Evolutionary conservation across 495 filamentous ascomycete species (phyloP).

Genomic region (Aspergillus carlsbadensis): DNA sequence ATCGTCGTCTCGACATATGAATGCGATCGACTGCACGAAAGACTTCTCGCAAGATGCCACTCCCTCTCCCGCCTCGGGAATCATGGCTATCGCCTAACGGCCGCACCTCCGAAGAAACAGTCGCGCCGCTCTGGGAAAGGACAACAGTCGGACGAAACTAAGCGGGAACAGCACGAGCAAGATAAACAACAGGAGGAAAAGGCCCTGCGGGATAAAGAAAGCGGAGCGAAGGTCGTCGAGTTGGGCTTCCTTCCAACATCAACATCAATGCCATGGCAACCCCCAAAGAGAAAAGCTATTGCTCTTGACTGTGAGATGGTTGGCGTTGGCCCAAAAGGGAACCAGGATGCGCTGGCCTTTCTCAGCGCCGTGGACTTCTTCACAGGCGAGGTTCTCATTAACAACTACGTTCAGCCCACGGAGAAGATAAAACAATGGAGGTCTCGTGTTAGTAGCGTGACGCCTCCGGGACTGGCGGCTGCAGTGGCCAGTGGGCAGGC

Average conservation of each 20-base stretch:
- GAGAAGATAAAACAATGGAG: conserved; percentile 35
- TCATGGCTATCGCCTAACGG: conserved; percentile 1
- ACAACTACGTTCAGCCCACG: conserved; percentile 39
- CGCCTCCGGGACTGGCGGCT: conserved; percentile 21
- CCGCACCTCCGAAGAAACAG: not conserved
- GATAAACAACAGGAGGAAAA: not conserved
- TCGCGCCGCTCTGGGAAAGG: conserved; percentile 9
- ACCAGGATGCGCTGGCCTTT: conserved; percentile 20
- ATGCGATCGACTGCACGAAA: not conserved
- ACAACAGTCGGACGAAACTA: not conserved
- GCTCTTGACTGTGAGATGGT: conserved; percentile 40
- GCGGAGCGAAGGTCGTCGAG: not conserved
- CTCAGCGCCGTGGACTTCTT: conserved; percentile 46
- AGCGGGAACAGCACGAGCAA: not conserved
- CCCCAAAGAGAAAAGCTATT: conserved; percentile 17
- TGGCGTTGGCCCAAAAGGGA: not conserved
- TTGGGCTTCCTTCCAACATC: not conserved
- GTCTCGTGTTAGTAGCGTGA: conserved; percentile 38
- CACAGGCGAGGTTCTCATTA: conserved; percentile 46
- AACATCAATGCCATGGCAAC: not conserved
- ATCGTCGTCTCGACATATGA: not conserved
- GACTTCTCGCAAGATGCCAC: conserved; percentile 11
- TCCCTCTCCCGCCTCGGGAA: not conserved
- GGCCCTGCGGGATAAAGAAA: not conserved
- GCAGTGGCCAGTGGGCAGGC: conserved; percentile 32